These are phyloP conservation scores for Globisporangium cylindrosporum DNA, from an alignment of 352 stramenopile species.

Conservation along the genomic window DNA sequence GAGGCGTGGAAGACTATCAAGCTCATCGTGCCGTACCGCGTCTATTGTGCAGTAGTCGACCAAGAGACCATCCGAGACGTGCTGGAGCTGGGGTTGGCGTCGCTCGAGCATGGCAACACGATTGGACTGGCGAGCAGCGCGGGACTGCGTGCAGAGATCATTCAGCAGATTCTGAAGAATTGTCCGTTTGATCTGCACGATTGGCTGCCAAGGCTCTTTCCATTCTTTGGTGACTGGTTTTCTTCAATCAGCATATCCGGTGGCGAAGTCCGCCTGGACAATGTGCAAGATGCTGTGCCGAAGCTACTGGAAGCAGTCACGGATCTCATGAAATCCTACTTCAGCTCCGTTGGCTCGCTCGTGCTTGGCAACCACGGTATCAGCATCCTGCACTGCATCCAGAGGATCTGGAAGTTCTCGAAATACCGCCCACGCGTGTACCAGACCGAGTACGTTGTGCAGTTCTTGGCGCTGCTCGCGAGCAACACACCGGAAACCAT, in stretches of 20 bases:
- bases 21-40: constrained; percentile 49
- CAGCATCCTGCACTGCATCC: constrained; percentile 60
- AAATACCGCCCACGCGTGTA: constrained; percentile 31
- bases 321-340: constrained; percentile 41
- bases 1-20: constrained; percentile 67
- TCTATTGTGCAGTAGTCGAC: constrained; percentile 68
- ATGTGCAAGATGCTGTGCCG: constrained; percentile 32
- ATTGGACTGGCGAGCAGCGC: constrained; percentile 6
- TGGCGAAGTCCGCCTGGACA: constrained; percentile 9
- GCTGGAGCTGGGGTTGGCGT: constrained; percentile 52
- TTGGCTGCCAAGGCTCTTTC: constrained; percentile 37
- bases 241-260: constrained; percentile 23
- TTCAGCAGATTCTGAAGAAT: constrained; percentile 51
- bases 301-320: constrained; percentile 56
- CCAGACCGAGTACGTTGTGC: constrained; percentile 53
- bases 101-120: constrained; percentile 32
- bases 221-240: constrained; percentile 58
- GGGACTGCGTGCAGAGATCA: constrained; percentile 29
- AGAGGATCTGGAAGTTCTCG: constrained; percentile 48
- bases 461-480: constrained; percentile 56
- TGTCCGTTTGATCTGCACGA: constrained; percentile 57
- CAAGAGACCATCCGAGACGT: constrained; percentile 47
- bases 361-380: constrained; percentile 37
- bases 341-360: constrained; percentile 37
- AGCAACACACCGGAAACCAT: constrained; percentile 38